phyloP scores from a whole-genome alignment of 2,329 filamentous ascomycete genomes.

The Alternaria incomplexa region DNA sequence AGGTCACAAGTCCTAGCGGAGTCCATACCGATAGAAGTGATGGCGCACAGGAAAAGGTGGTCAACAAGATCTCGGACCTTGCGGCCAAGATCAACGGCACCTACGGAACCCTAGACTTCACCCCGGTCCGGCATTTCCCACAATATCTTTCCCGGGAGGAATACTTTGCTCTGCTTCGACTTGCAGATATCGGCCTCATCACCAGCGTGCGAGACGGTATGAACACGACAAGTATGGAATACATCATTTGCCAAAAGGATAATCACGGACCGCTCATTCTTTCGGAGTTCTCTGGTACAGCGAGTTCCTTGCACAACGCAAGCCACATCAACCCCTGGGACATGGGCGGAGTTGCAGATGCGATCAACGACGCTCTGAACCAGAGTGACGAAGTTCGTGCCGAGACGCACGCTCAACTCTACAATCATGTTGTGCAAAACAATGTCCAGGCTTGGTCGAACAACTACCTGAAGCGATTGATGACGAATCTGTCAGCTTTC shows the following conservation, averaged over 20 bases:
- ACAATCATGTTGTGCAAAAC: conserved; percentile 82
- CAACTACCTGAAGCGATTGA: conserved; percentile 77
- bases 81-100: conserved; percentile 90
- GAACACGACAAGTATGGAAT: conserved; percentile 97
- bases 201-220: conserved; percentile 96
- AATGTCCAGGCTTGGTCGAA: conserved; percentile 87
- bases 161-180: conserved; percentile 91
- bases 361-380: conserved; percentile 80
- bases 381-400: conserved; percentile 72
- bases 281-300: conserved; percentile 95
- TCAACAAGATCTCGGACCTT: conserved; percentile 87
- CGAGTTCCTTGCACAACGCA: conserved; percentile 81
- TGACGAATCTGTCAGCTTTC: conserved; percentile 79
- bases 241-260: conserved; percentile 89
- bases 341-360: conserved; percentile 78
- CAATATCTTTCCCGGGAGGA: conserved; percentile 90
- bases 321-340: conserved; percentile 99
- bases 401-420: conserved; percentile 75
- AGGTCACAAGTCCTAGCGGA: conserved; percentile 88
- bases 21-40: conserved; percentile 75
- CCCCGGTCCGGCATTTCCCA: conserved; percentile 92
- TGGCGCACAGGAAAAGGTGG: conserved; percentile 78
- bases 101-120: conserved; percentile 86
- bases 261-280: conserved; percentile 87
- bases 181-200: conserved; percentile 90